Conservation (phyloP, 441 rosid species). For the Mallotus repandus region DNA sequence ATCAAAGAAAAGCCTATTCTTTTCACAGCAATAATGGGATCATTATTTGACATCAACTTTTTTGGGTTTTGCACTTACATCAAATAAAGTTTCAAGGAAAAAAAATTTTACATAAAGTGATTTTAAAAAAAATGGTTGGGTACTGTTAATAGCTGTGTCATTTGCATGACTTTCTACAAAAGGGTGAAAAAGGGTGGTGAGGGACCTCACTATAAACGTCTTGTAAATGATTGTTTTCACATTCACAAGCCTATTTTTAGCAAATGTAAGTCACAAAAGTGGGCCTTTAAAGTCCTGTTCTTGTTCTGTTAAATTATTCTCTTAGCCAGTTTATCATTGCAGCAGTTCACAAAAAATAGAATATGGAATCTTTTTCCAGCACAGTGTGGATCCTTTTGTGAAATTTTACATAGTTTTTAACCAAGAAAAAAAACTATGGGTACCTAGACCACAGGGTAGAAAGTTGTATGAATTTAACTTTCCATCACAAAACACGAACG, state of each 20-base stretch:
- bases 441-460: not conserved
- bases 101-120: not conserved
- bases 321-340: not conserved
- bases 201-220: not conserved
- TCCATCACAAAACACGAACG: too few species aligned
- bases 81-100: too few species aligned
- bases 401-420: not conserved
- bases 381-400: not conserved
- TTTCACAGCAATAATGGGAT: constrained; percentile 16
- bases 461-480: not conserved
- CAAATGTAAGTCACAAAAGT: not conserved
- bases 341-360: not conserved
- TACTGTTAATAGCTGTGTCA: constrained; percentile 30
- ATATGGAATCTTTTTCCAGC: constrained; percentile 4
- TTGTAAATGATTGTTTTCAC: constrained; percentile 2
- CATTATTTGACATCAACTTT: constrained; percentile 16
- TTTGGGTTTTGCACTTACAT: not conserved
- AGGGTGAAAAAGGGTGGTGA: not conserved
- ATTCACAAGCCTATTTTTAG: constrained; percentile 6
- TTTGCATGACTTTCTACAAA: constrained; percentile 17
- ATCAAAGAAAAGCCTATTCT: constrained; percentile 6
- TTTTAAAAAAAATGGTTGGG: constrained; percentile 27
- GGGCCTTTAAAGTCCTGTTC: constrained; percentile 4
- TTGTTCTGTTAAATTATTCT: constrained; percentile 3
- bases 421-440: not conserved